phyloP scores from a whole-genome alignment of 331 rosid species.

The Prunus yedoensis region DNA sequence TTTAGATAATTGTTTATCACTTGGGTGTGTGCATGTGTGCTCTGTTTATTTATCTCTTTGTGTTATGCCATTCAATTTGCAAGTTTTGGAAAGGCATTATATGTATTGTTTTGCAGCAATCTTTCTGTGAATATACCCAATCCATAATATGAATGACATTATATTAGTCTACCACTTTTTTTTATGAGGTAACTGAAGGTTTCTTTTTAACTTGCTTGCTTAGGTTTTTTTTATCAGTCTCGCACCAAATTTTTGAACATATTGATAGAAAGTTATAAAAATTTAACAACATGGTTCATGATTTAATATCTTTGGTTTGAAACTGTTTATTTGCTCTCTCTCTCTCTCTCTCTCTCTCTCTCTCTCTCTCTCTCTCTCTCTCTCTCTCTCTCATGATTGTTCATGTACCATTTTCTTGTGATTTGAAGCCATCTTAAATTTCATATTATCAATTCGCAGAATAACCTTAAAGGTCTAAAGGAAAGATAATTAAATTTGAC shows the following conservation, averaged over 20 bases:
- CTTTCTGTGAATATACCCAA: neutral
- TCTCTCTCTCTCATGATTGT: too few species aligned
- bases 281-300: neutral
- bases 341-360: too few species aligned
- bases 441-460: neutral
- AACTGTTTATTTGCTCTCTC: neutral
- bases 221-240: too few species aligned
- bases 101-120: neutral
- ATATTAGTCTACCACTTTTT: neutral
- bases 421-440: neutral
- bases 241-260: neutral
- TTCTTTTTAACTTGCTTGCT: neutral
- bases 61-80: neutral
- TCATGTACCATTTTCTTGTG: neutral
- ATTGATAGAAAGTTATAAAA: neutral
- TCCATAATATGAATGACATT: neutral
- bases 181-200: neutral
- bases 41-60: conserved; percentile 3
- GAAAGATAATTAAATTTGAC: neutral
- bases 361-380: too few species aligned
- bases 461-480: neutral
- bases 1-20: neutral
- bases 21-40: neutral
- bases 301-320: neutral
- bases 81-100: neutral